Percentiles rank a stretch among this genome's conserved stretches.
Evolutionary conservation across 176 grass and related monocot genomes (phyloP).

Genomic region (Oryza rufipogon): DNA sequence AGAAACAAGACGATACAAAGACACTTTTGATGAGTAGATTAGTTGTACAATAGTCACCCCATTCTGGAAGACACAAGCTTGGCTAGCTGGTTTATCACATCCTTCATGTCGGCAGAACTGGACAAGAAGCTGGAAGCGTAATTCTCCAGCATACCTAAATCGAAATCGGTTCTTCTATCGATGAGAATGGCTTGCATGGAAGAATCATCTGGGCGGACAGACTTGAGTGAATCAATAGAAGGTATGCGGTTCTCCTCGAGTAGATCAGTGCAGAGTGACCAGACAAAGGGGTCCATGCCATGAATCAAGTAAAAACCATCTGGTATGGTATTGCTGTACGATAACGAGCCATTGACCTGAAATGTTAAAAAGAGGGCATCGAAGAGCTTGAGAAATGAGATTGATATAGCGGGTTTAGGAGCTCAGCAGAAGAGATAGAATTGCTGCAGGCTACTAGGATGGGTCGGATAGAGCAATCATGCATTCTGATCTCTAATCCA

Average conservation of each 20-base stretch:
- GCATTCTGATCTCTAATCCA: not conserved
- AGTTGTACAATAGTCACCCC: conserved; percentile 57
- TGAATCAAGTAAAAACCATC: conserved; percentile 94
- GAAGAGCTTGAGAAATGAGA: not conserved
- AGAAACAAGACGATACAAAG: conserved; percentile 8
- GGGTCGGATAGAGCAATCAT: not conserved
- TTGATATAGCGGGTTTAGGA: not conserved
- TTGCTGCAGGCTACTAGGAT: not conserved
- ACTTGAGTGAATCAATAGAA: conserved; percentile 67
- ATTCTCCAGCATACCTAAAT: conserved; percentile 66
- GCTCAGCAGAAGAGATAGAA: not conserved
- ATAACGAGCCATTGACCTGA: conserved; percentile 86
- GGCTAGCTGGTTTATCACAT: conserved; percentile 78
- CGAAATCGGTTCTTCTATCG: conserved; percentile 69
- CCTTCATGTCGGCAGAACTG: conserved; percentile 60
- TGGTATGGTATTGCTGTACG: conserved; percentile 79
- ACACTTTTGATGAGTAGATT: not conserved
- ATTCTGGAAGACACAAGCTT: conserved; percentile 81
- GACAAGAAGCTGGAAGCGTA: conserved; percentile 58
- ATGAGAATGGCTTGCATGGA: conserved; percentile 75
- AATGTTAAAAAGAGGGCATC: not conserved
- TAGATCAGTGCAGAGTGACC: conserved; percentile 86
- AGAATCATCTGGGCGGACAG: conserved; percentile 63
- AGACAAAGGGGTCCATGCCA: conserved; percentile 94
- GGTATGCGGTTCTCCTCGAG: conserved; percentile 81